phyloP scores from a whole-genome alignment of 192 early-diverging fungal genomes.

The Phlyctochytrium bullatum region DNA sequence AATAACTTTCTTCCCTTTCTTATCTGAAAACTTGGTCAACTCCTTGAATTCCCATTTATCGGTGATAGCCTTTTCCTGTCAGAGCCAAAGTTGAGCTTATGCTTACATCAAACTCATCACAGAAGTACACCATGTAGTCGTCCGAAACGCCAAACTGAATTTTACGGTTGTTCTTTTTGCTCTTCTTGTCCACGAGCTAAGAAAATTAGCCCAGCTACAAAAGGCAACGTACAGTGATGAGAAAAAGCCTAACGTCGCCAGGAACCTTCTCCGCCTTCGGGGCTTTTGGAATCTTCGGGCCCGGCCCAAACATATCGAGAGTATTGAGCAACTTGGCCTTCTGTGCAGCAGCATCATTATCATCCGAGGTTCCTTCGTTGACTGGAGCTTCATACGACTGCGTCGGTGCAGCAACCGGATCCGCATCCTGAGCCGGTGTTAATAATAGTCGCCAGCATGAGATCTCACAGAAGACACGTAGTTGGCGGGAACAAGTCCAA shows the following conservation, averaged over 20 bases:
- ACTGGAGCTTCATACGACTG: background rate
- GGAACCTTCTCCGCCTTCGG: constrained; percentile 34
- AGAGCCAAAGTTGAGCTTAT: background rate
- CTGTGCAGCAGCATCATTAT: constrained; percentile 34
- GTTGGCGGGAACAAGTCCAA: constrained; percentile 84
- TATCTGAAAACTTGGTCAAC: constrained; percentile 38
- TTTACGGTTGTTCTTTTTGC: constrained; percentile 53
- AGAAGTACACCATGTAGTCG: constrained; percentile 47
- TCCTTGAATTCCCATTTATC: constrained; percentile 40
- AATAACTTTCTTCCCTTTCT: constrained; percentile 49
- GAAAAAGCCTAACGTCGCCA: constrained; percentile 29
- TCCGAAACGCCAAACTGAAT: constrained; percentile 43
- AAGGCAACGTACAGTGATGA: constrained; percentile 22
- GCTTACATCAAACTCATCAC: constrained; percentile 23
- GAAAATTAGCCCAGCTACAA: too few relatives aligned
- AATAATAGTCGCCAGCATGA: too few relatives aligned
- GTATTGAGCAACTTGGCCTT: constrained; percentile 40
- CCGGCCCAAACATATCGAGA: constrained; percentile 40
- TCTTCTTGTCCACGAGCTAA: constrained; percentile 54
- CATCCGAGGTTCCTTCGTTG: too few relatives aligned
- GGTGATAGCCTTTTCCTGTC: constrained; percentile 24
- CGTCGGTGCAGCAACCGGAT: too few relatives aligned
- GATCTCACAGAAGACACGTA: constrained; percentile 64
- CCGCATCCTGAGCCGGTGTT: too few relatives aligned
- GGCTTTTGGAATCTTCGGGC: constrained; percentile 3